A percentile compares a stretch with the other conserved stretches of the same genome.
Evolutionary conservation across 1,284 basidiomycete species (phyloP).

Genomic region (Cystobasidium pallidum): DNA sequence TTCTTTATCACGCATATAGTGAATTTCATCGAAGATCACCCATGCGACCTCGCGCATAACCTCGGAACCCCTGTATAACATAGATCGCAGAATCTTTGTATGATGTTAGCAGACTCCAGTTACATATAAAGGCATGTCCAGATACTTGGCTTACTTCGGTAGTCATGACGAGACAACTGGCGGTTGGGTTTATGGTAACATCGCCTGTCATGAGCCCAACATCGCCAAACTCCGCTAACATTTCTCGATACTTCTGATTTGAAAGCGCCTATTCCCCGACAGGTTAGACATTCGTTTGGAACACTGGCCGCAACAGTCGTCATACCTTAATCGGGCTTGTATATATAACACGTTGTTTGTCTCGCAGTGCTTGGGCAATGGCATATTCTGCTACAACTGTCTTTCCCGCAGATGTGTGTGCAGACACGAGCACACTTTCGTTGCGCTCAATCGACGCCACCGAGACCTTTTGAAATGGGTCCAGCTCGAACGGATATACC

Average conservation of each 20-base stretch:
- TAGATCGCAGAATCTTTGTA: conserved; percentile 88
- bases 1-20: conserved; percentile 97
- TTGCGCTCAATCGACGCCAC: conserved; percentile 90
- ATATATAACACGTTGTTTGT: conserved; percentile 95
- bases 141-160: conserved; percentile 72
- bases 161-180: conserved; percentile 98
- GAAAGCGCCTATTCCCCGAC: conserved; percentile 74
- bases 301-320: conserved; percentile 42
- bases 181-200: conserved; percentile 98
- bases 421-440: conserved; percentile 97
- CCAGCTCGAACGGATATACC: conserved; percentile 92
- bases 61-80: conserved; percentile 98
- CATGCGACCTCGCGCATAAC: conserved; percentile 99
- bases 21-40: conserved; percentile 99
- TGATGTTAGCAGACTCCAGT: background rate
- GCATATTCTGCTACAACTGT: conserved; percentile 99
- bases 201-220: conserved; percentile 99
- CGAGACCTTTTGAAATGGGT: conserved; percentile 96
- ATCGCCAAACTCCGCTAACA: conserved; percentile 94
- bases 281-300: background rate
- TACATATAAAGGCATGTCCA: background rate
- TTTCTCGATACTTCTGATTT: conserved; percentile 98
- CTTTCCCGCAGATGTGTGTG: conserved; percentile 97
- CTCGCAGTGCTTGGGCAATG: conserved; percentile 90
- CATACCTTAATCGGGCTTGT: conserved; percentile 98